Conservation (phyloP, 306 rosid species). For the Casuarina cunninghamiana region DNA sequence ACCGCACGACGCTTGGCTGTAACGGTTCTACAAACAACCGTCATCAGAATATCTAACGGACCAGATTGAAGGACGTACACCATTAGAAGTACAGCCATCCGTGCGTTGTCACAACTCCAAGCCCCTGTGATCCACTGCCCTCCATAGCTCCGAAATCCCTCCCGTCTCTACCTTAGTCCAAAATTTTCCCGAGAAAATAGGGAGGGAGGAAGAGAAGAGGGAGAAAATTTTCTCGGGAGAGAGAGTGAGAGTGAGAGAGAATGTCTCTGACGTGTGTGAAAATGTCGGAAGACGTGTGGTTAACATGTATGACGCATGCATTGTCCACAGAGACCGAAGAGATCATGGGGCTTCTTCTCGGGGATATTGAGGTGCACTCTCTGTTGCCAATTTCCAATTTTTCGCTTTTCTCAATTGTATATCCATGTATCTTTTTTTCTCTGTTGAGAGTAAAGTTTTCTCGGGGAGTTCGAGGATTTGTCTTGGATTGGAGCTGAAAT, state of each 20-base stretch:
- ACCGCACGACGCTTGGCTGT: no score
- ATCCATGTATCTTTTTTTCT: neutral
- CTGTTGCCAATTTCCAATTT: conserved; percentile 2
- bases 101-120: neutral
- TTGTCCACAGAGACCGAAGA: conserved; percentile 98
- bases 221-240: neutral
- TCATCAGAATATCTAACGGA: neutral
- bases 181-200: neutral
- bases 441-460: conserved; percentile 15
- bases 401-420: neutral
- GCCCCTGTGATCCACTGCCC: neutral
- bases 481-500: conserved; percentile 3
- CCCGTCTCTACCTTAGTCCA: neutral
- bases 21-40: no score
- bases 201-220: conserved; percentile 15
- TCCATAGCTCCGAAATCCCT: neutral
- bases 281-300: conserved; percentile 94
- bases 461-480: conserved; percentile 15
- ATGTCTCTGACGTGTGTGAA: conserved; percentile 87
- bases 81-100: neutral
- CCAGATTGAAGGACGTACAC: neutral
- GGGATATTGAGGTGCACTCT: conserved; percentile 77
- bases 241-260: conserved; percentile 6
- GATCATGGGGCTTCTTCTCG: conserved; percentile 98
- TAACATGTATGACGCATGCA: conserved; percentile 91